Conservation (phyloP, 352 stramenopile genomes). For the Globisporangium recalcitrans region DNA sequence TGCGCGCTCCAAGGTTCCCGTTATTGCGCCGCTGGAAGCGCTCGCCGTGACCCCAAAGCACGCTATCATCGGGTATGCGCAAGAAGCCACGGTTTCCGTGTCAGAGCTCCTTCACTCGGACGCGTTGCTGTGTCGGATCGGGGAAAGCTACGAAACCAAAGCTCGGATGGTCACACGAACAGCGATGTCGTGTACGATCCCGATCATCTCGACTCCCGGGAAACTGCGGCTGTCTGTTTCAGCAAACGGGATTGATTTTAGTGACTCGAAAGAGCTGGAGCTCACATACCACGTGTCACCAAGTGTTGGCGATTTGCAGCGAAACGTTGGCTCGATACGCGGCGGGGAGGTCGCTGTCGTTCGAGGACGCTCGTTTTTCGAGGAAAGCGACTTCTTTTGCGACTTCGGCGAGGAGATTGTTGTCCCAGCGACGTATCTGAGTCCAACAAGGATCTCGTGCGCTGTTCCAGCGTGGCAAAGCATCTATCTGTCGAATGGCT, state of each 20-base stretch:
- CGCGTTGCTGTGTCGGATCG: conserved; percentile 28
- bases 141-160: conserved; percentile 16
- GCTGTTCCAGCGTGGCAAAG: conserved; percentile 22
- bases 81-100: conserved; percentile 22
- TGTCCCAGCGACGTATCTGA: conserved; percentile 16
- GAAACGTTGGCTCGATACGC: conserved; percentile 24
- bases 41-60: conserved; percentile 25
- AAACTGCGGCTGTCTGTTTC: conserved; percentile 24
- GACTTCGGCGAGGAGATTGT: conserved; percentile 14
- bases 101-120: conserved; percentile 19
- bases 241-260: conserved; percentile 38
- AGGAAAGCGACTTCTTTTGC: conserved; percentile 20
- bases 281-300: conserved; percentile 21
- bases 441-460: conserved; percentile 16
- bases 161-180: conserved; percentile 23
- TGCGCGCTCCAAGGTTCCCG: conserved; percentile 20
- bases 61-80: conserved; percentile 19
- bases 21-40: conserved; percentile 24
- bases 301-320: conserved; percentile 4
- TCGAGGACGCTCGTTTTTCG: conserved; percentile 19
- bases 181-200: conserved; percentile 28
- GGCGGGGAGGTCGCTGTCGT: conserved; percentile 25
- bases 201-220: conserved; percentile 10
- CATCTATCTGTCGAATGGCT: no score
- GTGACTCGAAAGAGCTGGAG: conserved; percentile 14